Percentiles rank a stretch among this genome's conserved stretches.
phyloP scores from a whole-genome alignment of 2,329 filamentous ascomycete species.

The Hymenoscyphus infarciens region DNA sequence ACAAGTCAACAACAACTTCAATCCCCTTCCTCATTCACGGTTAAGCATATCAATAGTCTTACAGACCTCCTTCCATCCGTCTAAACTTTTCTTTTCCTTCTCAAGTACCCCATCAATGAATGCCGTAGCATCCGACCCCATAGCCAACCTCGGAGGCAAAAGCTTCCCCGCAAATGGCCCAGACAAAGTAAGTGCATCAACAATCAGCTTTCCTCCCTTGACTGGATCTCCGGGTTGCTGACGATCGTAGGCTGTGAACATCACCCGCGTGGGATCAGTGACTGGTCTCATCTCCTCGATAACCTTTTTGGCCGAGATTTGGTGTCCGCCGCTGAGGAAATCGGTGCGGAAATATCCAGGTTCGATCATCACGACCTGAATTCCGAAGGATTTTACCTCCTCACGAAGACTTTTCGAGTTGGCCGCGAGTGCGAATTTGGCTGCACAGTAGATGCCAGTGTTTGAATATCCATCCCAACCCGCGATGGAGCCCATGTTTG shows the following conservation, averaged over 20 bases:
- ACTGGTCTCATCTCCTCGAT: conserved; percentile 7
- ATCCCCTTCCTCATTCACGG: background rate
- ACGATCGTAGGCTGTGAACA: conserved; percentile 26
- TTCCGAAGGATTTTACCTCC: conserved; percentile 44
- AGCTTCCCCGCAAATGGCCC: conserved; percentile 34
- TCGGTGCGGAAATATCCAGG: conserved; percentile 49
- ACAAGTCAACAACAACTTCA: no score
- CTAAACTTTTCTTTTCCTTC: conserved; percentile 18
- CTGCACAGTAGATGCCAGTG: conserved; percentile 43
- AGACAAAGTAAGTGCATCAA: conserved; percentile 37
- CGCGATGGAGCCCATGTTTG: conserved; percentile 46
- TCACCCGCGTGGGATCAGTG: conserved; percentile 11
- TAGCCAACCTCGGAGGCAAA: conserved; percentile 33
- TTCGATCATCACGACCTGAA: conserved; percentile 45
- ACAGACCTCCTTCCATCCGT: conserved; percentile 23
- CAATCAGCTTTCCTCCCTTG: conserved; percentile 39
- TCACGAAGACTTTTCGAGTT: conserved; percentile 41
- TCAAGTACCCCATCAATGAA: conserved; percentile 30
- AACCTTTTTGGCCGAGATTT: background rate
- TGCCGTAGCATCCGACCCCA: conserved; percentile 37
- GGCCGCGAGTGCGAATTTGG: conserved; percentile 44
- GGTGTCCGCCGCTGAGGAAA: conserved; percentile 36
- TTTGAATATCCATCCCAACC: conserved; percentile 40
- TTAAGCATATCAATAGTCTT: conserved; percentile 20
- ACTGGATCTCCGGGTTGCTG: conserved; percentile 39